phyloP scores from a whole-genome alignment of 139 green algal species.

The Haematococcus sp. region DNA sequence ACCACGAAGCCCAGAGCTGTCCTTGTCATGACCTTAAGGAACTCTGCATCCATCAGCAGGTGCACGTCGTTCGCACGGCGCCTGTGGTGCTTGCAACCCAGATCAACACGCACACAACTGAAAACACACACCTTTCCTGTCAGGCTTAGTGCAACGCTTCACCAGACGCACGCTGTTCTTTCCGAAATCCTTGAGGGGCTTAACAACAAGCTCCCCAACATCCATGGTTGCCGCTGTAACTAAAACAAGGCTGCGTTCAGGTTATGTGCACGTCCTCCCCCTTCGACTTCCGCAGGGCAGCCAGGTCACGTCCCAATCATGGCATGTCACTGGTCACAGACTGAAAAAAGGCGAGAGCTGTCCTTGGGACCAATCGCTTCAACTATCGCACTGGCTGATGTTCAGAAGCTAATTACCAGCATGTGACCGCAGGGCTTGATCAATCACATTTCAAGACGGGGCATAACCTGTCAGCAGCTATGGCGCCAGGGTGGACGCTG shows the following conservation, averaged over 20 bases:
- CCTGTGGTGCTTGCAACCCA: background rate
- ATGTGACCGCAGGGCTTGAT: too few species aligned
- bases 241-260: background rate
- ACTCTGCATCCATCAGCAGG: slow-evolving; percentile 67
- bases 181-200: slow-evolving; percentile 82
- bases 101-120: background rate
- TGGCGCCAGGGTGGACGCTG: too few species aligned
- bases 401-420: too few species aligned
- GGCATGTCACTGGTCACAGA: too few species aligned
- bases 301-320: too few species aligned
- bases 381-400: too few species aligned
- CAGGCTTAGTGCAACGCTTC: slow-evolving; percentile 94
- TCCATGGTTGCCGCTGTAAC: slow-evolving; percentile 41
- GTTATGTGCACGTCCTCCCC: background rate
- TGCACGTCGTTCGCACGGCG: background rate
- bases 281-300: too few species aligned
- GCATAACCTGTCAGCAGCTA: too few species aligned
- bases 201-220: slow-evolving; percentile 59
- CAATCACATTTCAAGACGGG: too few species aligned
- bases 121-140: slow-evolving; percentile 72
- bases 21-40: slow-evolving; percentile 77
- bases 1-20: slow-evolving; percentile 90
- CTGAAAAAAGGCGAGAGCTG: too few species aligned
- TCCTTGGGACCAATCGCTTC: too few species aligned
- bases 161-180: slow-evolving; percentile 89